Percentiles rank a stretch among this genome's conserved stretches.
Evolutionary conservation across 1,284 basidiomycete genomes (phyloP).

Genomic region (Stygiomarasmius scandens): DNA sequence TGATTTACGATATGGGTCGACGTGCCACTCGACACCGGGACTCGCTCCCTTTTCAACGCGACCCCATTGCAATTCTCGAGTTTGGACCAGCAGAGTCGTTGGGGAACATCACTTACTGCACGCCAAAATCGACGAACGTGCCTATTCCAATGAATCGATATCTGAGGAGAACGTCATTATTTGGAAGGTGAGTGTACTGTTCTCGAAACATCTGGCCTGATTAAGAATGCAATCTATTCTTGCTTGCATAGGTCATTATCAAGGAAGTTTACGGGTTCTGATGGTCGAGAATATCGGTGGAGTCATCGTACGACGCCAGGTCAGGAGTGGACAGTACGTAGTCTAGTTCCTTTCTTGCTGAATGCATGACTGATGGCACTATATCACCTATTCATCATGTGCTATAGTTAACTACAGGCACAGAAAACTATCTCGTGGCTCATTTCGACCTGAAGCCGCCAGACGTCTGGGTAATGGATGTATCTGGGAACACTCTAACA

Average conservation of each 20-base stretch:
- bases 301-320: constrained; percentile 49
- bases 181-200: constrained; percentile 61
- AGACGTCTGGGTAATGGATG: constrained; percentile 54
- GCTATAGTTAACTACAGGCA: constrained; percentile 54
- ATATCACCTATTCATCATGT: constrained; percentile 2
- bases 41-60: constrained; percentile 48
- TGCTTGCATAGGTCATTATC: constrained; percentile 52
- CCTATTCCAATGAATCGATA: constrained; percentile 62
- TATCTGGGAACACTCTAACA: constrained; percentile 67
- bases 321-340: constrained; percentile 72
- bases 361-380: constrained; percentile 7
- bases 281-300: constrained; percentile 71
- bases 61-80: constrained; percentile 58
- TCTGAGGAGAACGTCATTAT: constrained; percentile 60
- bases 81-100: constrained; percentile 56
- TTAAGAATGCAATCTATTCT: not conserved
- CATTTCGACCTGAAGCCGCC: constrained; percentile 61
- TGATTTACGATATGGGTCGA: constrained; percentile 63
- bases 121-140: constrained; percentile 23
- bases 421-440: constrained; percentile 56
- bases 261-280: constrained; percentile 64
- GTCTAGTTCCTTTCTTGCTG: constrained; percentile 6
- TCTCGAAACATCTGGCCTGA: no score
- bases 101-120: constrained; percentile 57
- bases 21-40: constrained; percentile 61